Evolutionary conservation across 495 filamentous ascomycete species (phyloP).

Genomic region (Gamarada debralockiae): DNA sequence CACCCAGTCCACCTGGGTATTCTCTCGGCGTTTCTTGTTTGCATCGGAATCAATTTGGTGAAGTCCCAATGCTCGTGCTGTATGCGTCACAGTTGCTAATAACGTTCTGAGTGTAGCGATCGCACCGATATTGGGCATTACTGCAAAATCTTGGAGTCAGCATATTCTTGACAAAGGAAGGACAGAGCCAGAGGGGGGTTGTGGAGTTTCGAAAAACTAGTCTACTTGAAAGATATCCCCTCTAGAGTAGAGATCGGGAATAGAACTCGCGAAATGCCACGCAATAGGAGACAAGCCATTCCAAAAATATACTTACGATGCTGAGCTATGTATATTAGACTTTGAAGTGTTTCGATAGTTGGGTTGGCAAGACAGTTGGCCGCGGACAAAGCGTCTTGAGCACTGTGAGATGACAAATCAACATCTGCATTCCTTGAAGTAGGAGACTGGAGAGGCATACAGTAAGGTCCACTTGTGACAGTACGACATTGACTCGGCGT

Average conservation of each 20-base stretch:
- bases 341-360: conserved; percentile 15
- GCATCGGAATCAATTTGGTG: conserved; percentile 12
- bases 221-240: too few relatives aligned
- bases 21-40: conserved; percentile 10
- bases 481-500: neutral
- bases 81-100: neutral
- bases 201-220: too few relatives aligned
- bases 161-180: too few relatives aligned
- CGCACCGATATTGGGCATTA: conserved; percentile 13
- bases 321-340: conserved; percentile 13
- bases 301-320: neutral
- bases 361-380: conserved; percentile 8
- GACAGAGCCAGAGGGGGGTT: too few relatives aligned
- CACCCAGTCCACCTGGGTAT: conserved; percentile 10
- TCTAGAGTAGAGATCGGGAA: too few relatives aligned
- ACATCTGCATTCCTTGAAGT: too few relatives aligned
- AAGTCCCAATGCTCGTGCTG: conserved; percentile 5
- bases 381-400: conserved; percentile 11
- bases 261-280: too few relatives aligned
- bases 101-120: conserved; percentile 10
- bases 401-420: neutral
- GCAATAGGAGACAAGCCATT: too few relatives aligned
- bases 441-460: too few relatives aligned
- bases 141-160: too few relatives aligned
- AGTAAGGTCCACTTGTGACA: neutral